Evolutionary conservation across 331 rosid species (phyloP).

Genomic region (Arachis monticola): DNA sequence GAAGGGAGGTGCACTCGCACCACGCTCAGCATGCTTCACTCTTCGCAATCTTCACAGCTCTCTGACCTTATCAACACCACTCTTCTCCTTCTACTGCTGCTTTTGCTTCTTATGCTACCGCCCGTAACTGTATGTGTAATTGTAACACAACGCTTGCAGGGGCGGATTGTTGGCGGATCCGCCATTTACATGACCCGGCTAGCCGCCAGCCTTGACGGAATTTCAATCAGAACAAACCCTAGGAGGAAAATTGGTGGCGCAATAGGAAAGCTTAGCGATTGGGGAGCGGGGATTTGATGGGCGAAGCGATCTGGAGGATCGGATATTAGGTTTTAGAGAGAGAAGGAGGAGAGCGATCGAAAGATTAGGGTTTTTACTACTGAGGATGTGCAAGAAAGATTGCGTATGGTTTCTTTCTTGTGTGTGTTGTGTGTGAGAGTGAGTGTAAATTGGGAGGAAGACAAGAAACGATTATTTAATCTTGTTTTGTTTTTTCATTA

Average conservation of each 20-base stretch:
- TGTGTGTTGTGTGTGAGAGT: background rate
- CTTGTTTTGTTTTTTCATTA: background rate
- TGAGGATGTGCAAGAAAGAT: constrained; percentile 47
- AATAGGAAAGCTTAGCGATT: constrained; percentile 48
- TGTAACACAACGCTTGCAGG: constrained; percentile 34
- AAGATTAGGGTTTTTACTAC: constrained; percentile 77
- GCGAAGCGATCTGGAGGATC: constrained; percentile 38
- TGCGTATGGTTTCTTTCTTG: background rate
- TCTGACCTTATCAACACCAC: constrained; percentile 44
- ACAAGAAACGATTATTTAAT: background rate
- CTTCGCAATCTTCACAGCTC: constrained; percentile 50
- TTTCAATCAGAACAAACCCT: constrained; percentile 41
- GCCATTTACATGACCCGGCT: constrained; percentile 70
- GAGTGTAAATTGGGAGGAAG: background rate
- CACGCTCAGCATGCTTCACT: constrained; percentile 98
- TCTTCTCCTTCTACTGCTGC: background rate
- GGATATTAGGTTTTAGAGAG: constrained; percentile 35
- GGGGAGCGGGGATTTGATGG: constrained; percentile 27
- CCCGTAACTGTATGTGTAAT: background rate
- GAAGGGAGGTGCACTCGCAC: constrained; percentile 96
- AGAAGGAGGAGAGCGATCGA: constrained; percentile 36
- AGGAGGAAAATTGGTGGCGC: background rate
- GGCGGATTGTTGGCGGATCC: constrained; percentile 92
- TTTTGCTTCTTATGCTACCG: background rate
- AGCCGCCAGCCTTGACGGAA: constrained; percentile 79